Evolutionary conservation across 441 rosid genomes (phyloP).

Genomic region (Adansonia gregorii): DNA sequence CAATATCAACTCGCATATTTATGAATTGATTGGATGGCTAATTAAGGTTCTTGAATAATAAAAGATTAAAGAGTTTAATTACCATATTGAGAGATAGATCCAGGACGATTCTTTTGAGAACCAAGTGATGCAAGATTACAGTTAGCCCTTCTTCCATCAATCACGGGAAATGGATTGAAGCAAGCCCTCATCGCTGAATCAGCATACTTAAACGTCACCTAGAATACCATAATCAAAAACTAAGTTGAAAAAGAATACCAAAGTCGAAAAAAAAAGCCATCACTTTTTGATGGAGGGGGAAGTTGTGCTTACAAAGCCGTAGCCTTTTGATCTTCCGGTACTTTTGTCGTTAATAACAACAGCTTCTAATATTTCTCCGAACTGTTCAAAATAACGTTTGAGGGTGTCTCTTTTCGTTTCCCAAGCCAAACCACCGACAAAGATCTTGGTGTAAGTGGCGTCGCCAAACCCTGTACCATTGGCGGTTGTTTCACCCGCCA

Average conservation of each 20-base stretch:
- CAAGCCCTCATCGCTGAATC: conserved; percentile 93
- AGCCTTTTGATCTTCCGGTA: conserved; percentile 95
- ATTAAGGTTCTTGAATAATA: neutral
- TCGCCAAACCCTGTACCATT: conserved; percentile 44
- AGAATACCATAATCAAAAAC: conserved; percentile 5
- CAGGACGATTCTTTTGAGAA: conserved; percentile 66
- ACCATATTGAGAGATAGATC: conserved; percentile 60
- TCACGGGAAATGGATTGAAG: conserved; percentile 79
- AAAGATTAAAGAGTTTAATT: neutral
- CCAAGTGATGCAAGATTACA: conserved; percentile 95
- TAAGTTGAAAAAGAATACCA: neutral
- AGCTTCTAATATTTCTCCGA: conserved; percentile 93
- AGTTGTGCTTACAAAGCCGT: conserved; percentile 72
- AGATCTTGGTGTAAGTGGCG: conserved; percentile 83
- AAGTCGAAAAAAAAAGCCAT: neutral
- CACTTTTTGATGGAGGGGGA: neutral
- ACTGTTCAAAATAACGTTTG: conserved; percentile 86
- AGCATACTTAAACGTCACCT: conserved; percentile 92
- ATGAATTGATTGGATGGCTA: neutral
- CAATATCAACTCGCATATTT: neutral
- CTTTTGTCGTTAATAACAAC: conserved; percentile 87
- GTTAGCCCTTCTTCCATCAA: conserved; percentile 94
- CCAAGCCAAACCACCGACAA: conserved; percentile 99
- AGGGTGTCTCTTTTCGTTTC: conserved; percentile 87
- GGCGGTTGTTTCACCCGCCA: conserved; percentile 34